Conservation (phyloP, 768 basidiomycete species). For the Arthromyces matolae region DNA sequence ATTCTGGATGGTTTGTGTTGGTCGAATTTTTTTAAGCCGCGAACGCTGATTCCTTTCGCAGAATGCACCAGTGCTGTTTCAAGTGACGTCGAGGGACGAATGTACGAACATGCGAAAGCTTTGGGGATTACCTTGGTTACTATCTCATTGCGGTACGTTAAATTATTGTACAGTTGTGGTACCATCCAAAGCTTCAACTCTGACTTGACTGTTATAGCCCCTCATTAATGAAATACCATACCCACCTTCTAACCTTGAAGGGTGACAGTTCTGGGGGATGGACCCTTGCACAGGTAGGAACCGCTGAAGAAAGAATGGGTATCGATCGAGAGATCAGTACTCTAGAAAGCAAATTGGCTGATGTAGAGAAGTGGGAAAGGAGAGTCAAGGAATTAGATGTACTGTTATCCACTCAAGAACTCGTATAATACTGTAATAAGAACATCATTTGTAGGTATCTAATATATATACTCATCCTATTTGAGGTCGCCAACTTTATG, state of each 20-base stretch:
- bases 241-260: conserved; percentile 72
- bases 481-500: too few species aligned
- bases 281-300: conserved; percentile 69
- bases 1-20: conserved; percentile 72
- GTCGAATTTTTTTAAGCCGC: background rate
- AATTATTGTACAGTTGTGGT: background rate
- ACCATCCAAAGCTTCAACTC: background rate
- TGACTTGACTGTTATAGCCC: conserved; percentile 47
- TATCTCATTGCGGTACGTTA: conserved; percentile 76
- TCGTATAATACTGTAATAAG: conserved; percentile 10
- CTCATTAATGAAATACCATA: conserved; percentile 85
- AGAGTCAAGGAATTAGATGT: conserved; percentile 61
- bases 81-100: conserved; percentile 90
- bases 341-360: conserved; percentile 62
- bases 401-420: conserved; percentile 46
- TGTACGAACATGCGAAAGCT: conserved; percentile 92
- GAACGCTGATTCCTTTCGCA: conserved; percentile 21
- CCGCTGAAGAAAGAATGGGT: conserved; percentile 69
- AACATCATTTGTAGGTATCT: background rate
- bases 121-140: conserved; percentile 91
- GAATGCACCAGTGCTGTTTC: conserved; percentile 96
- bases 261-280: conserved; percentile 72
- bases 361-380: conserved; percentile 72
- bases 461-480: too few species aligned
- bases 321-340: conserved; percentile 70